phyloP scores from a whole-genome alignment of 2,329 filamentous ascomycete genomes.

The Fusarium mundagurra region DNA sequence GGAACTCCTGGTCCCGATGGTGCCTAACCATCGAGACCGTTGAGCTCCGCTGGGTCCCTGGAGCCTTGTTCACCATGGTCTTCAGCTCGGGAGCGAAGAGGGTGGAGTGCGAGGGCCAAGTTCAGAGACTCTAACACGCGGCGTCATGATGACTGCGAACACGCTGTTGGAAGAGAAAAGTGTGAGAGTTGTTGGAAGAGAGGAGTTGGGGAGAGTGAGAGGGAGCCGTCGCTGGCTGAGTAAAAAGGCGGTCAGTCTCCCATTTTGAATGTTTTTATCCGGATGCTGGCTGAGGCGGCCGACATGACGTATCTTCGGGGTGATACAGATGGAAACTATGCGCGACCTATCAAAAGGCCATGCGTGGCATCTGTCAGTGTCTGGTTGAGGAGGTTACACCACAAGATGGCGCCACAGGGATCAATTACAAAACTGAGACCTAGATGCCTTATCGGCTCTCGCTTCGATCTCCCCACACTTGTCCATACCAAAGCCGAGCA shows the following conservation, averaged over 20 bases:
- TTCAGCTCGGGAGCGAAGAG: neutral
- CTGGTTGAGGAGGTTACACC: neutral
- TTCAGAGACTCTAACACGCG: fast-evolving
- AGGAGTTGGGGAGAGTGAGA: neutral
- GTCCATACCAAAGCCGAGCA: too few relatives aligned
- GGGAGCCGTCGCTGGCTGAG: fast-evolving
- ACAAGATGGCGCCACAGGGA: neutral
- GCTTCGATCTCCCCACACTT: neutral
- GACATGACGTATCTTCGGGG: neutral
- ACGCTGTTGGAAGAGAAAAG: neutral
- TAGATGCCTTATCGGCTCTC: neutral
- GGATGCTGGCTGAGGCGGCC: fast-evolving
- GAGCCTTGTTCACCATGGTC: neutral
- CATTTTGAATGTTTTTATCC: neutral
- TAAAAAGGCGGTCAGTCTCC: neutral
- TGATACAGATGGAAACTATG: neutral
- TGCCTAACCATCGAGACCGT: neutral
- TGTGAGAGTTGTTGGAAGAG: neutral
- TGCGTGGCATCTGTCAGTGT: neutral
- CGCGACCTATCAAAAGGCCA: neutral
- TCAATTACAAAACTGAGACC: neutral
- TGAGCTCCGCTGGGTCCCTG: neutral
- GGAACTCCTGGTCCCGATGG: neutral
- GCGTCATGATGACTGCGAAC: neutral
- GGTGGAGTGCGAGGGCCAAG: neutral